phyloP scores from a whole-genome alignment of 1,139 yeast species.

The Kluyveromyces marxianus region DNA sequence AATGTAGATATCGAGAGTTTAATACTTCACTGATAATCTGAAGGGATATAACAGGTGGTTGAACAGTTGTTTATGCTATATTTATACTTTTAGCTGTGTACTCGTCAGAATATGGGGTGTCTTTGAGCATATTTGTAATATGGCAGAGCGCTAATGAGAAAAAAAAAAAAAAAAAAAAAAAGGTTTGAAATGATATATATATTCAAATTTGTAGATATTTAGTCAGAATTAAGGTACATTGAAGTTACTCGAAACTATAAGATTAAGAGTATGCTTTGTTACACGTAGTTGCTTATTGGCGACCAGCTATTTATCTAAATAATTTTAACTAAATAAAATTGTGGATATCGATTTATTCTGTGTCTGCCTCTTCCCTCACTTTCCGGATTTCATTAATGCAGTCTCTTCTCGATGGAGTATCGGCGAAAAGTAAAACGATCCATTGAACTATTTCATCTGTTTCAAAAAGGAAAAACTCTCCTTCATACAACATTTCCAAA shows the following conservation, averaged over 20 bases:
- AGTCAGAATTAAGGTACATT: neutral
- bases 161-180: too few species aligned
- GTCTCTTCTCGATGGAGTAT: constrained; percentile 55
- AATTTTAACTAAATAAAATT: too few species aligned
- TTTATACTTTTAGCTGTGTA: too few species aligned
- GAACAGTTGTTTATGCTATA: too few species aligned
- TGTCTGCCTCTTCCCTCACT: constrained; percentile 18
- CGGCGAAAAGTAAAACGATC: constrained; percentile 59
- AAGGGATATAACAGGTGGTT: too few species aligned
- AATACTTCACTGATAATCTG: too few species aligned
- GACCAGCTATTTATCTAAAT: too few species aligned
- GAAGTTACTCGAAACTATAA: too few species aligned
- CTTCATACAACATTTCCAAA: constrained; percentile 61
- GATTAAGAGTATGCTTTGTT: neutral
- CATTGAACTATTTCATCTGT: constrained; percentile 59
- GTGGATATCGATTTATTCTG: neutral
- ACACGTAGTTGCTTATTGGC: too few species aligned
- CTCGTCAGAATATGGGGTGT: too few species aligned
- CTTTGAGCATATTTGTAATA: neutral
- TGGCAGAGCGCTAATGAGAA: neutral
- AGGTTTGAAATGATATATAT: neutral
- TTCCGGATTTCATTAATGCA: constrained; percentile 56
- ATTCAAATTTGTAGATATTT: neutral
- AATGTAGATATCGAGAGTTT: too few species aligned
- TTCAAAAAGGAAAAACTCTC: constrained; percentile 63